A percentile compares a stretch with the other conserved stretches of the same genome.
Evolutionary conservation across 345 rosid genomes (phyloP).

Genomic region (Ceriops decandra): DNA sequence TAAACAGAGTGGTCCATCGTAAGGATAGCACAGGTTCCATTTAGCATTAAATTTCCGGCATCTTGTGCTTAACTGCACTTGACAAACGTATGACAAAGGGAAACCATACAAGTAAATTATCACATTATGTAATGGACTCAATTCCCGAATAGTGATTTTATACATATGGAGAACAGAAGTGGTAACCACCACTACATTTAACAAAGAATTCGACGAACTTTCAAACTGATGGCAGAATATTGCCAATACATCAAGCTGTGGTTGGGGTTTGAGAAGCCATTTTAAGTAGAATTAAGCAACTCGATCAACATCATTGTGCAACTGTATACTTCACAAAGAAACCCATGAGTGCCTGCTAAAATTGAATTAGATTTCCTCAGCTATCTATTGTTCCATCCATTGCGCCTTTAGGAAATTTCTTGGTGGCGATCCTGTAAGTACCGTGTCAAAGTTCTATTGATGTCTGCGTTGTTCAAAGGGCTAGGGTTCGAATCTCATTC

Average conservation of each 20-base stretch:
- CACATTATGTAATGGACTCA: no score
- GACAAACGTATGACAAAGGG: background rate
- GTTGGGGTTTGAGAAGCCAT: no score
- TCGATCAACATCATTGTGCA: no score
- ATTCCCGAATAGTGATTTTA: no score
- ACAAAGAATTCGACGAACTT: background rate
- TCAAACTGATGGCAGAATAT: background rate
- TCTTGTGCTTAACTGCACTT: background rate
- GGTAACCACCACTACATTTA: background rate
- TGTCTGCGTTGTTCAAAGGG: slow-evolving; percentile 95
- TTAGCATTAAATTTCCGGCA: background rate
- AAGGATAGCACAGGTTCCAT: background rate
- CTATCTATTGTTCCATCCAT: no score
- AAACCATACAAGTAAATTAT: no score
- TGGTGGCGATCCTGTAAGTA: no score
- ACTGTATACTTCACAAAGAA: no score
- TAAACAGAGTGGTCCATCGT: background rate
- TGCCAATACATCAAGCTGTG: background rate
- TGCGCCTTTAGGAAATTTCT: no score
- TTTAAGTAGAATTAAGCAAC: no score
- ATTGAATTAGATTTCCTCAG: no score
- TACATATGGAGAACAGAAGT: background rate
- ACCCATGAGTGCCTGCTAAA: no score
- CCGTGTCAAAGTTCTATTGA: background rate
- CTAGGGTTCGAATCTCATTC: slow-evolving; percentile 94